Evolutionary conservation across 2,329 filamentous ascomycete genomes (phyloP).

Genomic region (Aureobasidium vineae): DNA sequence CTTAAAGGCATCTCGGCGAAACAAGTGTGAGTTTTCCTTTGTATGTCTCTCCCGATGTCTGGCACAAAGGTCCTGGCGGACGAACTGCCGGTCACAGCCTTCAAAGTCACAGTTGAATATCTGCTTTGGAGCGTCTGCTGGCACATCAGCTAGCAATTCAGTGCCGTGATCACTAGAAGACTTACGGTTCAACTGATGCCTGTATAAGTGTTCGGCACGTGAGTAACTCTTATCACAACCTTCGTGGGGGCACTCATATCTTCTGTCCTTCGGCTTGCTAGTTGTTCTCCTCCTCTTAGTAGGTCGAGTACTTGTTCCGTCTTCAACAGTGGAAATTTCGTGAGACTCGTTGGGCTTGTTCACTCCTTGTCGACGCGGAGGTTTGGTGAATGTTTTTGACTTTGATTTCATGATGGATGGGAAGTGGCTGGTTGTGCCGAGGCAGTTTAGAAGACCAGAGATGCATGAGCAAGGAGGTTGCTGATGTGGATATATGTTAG

Average conservation of each 20-base stretch:
- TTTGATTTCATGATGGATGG: slow-evolving; percentile 2
- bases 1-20: slow-evolving; percentile 64
- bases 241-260: slow-evolving; percentile 68
- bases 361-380: background rate
- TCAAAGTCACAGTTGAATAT: slow-evolving; percentile 93
- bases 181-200: slow-evolving; percentile 91
- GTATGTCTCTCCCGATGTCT: slow-evolving; percentile 54
- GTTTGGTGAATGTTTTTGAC: background rate
- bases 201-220: slow-evolving; percentile 91
- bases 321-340: background rate
- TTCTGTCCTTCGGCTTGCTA: slow-evolving; percentile 58
- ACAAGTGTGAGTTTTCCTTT: slow-evolving; percentile 69
- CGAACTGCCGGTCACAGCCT: slow-evolving; percentile 85
- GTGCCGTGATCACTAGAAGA: slow-evolving; percentile 25
- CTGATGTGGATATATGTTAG: background rate
- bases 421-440: slow-evolving; percentile 2
- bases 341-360: background rate
- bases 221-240: slow-evolving; percentile 97
- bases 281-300: background rate
- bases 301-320: background rate
- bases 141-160: slow-evolving; percentile 2
- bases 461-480: background rate
- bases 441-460: background rate
- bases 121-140: slow-evolving; percentile 80
- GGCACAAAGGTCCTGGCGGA: slow-evolving; percentile 88